Evolutionary conservation across 1,284 basidiomycete genomes (phyloP).

Genomic region (Cutaneotrichosporon curvatum): DNA sequence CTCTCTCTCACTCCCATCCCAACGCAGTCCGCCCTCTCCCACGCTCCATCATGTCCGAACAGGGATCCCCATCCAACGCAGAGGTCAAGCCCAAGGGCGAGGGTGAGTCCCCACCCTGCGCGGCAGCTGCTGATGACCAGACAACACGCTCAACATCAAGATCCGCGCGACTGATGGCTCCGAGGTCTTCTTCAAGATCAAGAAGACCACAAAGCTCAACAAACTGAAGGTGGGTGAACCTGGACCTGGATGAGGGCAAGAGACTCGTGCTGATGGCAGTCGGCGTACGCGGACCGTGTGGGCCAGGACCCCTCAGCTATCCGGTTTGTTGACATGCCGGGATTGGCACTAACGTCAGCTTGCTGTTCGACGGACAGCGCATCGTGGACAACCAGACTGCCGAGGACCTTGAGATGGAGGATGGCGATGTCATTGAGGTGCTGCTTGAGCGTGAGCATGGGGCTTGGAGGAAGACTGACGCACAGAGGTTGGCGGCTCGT

Average conservation of each 20-base stretch:
- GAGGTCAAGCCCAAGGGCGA: slow-evolving; percentile 55
- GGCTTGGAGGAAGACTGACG: neutral
- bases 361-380: slow-evolving; percentile 75
- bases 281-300: slow-evolving; percentile 86
- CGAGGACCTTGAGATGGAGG: slow-evolving; percentile 73
- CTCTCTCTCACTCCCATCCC: neutral
- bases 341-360: slow-evolving; percentile 51
- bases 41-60: slow-evolving; percentile 58
- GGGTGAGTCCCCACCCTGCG: slow-evolving; percentile 33
- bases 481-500: slow-evolving; percentile 32
- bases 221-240: slow-evolving; percentile 59
- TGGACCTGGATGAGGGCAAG: slow-evolving; percentile 3
- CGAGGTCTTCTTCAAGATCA: slow-evolving; percentile 98
- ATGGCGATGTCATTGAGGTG: slow-evolving; percentile 77
- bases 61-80: slow-evolving; percentile 48
- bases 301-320: slow-evolving; percentile 81
- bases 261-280: slow-evolving; percentile 49
- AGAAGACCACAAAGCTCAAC: slow-evolving; percentile 83
- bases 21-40: neutral
- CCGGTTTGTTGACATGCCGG: slow-evolving; percentile 62
- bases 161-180: slow-evolving; percentile 70
- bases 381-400: slow-evolving; percentile 82
- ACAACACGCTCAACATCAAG: slow-evolving; percentile 76
- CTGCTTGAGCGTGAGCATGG: slow-evolving; percentile 79
- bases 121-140: slow-evolving; percentile 31